These are phyloP conservation scores for Suillus luteus DNA, from an alignment of 768 basidiomycete species.

Conservation along the genomic window DNA sequence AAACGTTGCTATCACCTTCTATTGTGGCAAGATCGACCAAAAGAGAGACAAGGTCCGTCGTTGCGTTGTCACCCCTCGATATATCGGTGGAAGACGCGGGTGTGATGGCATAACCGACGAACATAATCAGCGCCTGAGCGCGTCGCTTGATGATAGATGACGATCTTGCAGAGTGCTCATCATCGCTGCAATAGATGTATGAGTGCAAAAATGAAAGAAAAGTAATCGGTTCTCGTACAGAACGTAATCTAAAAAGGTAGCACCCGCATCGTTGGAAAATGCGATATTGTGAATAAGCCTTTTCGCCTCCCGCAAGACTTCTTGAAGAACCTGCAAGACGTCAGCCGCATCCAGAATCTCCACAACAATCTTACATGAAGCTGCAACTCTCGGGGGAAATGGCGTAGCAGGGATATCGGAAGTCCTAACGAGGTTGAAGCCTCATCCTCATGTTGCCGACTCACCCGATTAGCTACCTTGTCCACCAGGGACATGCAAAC, in stretches of 20 bases:
- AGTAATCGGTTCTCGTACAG: conserved; percentile 42
- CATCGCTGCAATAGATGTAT: conserved; percentile 46
- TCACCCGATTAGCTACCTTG: conserved; percentile 67
- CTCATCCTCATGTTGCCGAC: conserved; percentile 63
- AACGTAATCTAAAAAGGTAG: conserved; percentile 57
- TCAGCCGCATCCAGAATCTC: background rate
- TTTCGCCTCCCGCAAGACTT: conserved; percentile 66
- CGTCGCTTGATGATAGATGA: conserved; percentile 54
- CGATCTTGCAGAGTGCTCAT: conserved; percentile 52
- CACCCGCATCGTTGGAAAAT: conserved; percentile 37
- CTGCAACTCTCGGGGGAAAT: conserved; percentile 49
- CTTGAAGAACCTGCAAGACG: conserved; percentile 53
- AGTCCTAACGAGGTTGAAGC: conserved; percentile 59
- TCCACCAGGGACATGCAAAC: conserved; percentile 85
- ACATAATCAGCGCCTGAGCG: conserved; percentile 66
- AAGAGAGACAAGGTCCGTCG: conserved; percentile 47
- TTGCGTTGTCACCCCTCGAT: conserved; percentile 21
- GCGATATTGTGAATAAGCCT: conserved; percentile 51
- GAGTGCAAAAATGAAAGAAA: background rate
- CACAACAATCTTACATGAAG: conserved; percentile 45
- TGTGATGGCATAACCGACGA: conserved; percentile 57
- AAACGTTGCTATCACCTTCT: conserved; percentile 37
- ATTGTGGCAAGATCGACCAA: conserved; percentile 50
- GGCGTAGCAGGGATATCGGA: conserved; percentile 66
- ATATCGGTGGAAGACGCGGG: conserved; percentile 10